Evolutionary conservation across 2,329 filamentous ascomycete species (phyloP).

Genomic region (Septoria petroselini): DNA sequence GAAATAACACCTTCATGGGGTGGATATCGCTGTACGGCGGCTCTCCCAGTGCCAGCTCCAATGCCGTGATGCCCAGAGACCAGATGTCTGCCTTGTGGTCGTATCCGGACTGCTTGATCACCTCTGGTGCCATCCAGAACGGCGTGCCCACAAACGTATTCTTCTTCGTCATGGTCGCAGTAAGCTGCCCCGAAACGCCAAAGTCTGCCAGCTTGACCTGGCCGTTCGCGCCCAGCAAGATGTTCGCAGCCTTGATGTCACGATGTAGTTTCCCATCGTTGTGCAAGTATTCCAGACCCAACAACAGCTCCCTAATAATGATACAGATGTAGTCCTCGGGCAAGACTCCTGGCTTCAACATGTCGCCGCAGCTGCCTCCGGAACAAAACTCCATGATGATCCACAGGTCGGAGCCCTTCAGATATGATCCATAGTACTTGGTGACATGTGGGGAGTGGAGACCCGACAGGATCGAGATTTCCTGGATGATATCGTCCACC

Average conservation of each 20-base stretch:
- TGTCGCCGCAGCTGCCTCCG: slow-evolving; percentile 89
- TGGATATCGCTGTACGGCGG: slow-evolving; percentile 95
- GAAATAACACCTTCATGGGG: slow-evolving; percentile 95
- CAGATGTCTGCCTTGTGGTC: slow-evolving; percentile 98
- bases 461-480: slow-evolving; percentile 95
- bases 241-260: slow-evolving; percentile 97
- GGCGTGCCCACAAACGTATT: slow-evolving; percentile 98
- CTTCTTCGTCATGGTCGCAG: slow-evolving; percentile 98
- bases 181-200: slow-evolving; percentile 91
- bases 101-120: slow-evolving; percentile 97
- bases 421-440: slow-evolving; percentile 94
- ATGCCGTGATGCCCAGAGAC: slow-evolving; percentile 90
- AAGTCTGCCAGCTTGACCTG: slow-evolving; percentile 98
- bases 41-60: slow-evolving; percentile 87
- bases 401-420: slow-evolving; percentile 95
- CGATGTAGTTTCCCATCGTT: slow-evolving; percentile 93
- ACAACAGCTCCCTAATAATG: slow-evolving; percentile 82
- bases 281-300: slow-evolving; percentile 90
- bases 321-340: slow-evolving; percentile 96
- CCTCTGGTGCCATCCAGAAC: slow-evolving; percentile 99
- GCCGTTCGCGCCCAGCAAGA: slow-evolving; percentile 81
- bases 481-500: slow-evolving; percentile 98
- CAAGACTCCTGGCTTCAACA: slow-evolving; percentile 90
- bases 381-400: slow-evolving; percentile 99
- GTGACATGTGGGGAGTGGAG: slow-evolving; percentile 95